Conservation (phyloP, 2,329 filamentous ascomycete genomes). For the Exophiala sp. region DNA sequence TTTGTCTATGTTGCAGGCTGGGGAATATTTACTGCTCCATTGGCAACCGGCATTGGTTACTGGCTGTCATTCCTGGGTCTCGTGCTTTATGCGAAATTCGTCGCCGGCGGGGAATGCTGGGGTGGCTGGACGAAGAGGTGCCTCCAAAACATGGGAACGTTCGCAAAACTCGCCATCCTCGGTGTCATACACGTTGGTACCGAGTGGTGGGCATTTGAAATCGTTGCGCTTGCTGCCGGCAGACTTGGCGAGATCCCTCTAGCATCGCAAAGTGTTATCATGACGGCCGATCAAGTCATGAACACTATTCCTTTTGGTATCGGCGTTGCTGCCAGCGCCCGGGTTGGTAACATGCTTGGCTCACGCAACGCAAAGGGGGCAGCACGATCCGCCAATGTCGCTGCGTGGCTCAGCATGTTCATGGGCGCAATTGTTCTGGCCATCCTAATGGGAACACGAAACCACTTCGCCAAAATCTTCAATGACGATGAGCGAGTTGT, state of each 20-base stretch:
- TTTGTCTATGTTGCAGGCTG: conserved; percentile 67
- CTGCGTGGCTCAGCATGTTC: conserved; percentile 65
- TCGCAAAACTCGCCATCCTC: conserved; percentile 66
- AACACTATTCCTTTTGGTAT: conserved; percentile 82
- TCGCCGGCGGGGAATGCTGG: conserved; percentile 71
- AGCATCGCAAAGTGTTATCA: conserved; percentile 80
- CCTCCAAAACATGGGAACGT: conserved; percentile 61
- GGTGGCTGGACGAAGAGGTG: conserved; percentile 63
- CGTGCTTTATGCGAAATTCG: conserved; percentile 64
- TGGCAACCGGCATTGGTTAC: conserved; percentile 79
- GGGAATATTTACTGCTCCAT: conserved; percentile 69
- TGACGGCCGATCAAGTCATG: conserved; percentile 81
- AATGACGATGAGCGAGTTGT: conserved; percentile 71
- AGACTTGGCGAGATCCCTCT: conserved; percentile 71
- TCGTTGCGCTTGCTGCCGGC: conserved; percentile 76
- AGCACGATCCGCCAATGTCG: conserved; percentile 65
- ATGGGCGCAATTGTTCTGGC: conserved; percentile 63
- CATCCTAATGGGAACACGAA: conserved; percentile 62
- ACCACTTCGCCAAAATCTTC: conserved; percentile 72
- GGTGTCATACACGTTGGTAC: conserved; percentile 80
- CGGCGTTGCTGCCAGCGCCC: conserved; percentile 70
- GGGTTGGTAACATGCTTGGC: conserved; percentile 75
- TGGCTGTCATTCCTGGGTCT: conserved; percentile 76
- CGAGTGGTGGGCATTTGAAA: conserved; percentile 94
- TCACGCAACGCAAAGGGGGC: conserved; percentile 61